Base-by-base conservation (phyloP, 139 green algal genomes). In the Coelastrella sp. region DNA sequence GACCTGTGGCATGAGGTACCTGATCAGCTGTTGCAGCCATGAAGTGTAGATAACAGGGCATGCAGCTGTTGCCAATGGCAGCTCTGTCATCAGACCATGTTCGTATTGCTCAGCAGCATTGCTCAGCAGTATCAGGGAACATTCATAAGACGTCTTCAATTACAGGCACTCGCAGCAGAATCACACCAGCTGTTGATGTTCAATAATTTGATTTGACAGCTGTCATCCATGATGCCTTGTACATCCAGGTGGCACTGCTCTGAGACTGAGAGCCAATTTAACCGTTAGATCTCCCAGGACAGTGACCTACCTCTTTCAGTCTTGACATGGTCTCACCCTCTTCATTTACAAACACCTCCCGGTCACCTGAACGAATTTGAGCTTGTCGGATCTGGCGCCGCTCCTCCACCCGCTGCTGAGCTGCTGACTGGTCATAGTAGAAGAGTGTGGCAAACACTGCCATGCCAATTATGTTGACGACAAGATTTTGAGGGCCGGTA, bases 281-380 rank as follows among this genome's bases (percentile, higher is more conserved):
- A 49, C 35, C 35, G 35, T 49, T 49, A 3, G 35, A 49, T 49
- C 35, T 49, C 35, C 35, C 1, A 3, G 35, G 35, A 3, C 1
- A 49, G 35, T 49, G 35, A 17, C 83, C 57, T 58, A 94, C 85
- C 84, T 95, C 92, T 87, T 96, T 96, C 63, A 97, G 84, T 8
- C 87, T 79, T 17, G 90, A 95, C 93, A 97, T 96, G 56, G 90
- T 93, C 87, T 96, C 92, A 12, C 95, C 95, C 68, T 95, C 70
- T 9, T 94, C 90, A 78, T 95, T 95, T 6, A 94, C 68, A 25
- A 92, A 96, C 84, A 97, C 94, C 83, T 97, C 94, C 7, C 95
- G 86, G 89, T 96, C 94, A 0, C 95, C 95, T 58, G 92, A 83
- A 8, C 59, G 22, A 20, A 97, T 96, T 90, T 97, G 95, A 7